A percentile compares a stretch with the other conserved stretches of the same genome.
phyloP scores from a whole-genome alignment of 2,329 filamentous ascomycete species.

The Ophiostoma pallidulum region DNA sequence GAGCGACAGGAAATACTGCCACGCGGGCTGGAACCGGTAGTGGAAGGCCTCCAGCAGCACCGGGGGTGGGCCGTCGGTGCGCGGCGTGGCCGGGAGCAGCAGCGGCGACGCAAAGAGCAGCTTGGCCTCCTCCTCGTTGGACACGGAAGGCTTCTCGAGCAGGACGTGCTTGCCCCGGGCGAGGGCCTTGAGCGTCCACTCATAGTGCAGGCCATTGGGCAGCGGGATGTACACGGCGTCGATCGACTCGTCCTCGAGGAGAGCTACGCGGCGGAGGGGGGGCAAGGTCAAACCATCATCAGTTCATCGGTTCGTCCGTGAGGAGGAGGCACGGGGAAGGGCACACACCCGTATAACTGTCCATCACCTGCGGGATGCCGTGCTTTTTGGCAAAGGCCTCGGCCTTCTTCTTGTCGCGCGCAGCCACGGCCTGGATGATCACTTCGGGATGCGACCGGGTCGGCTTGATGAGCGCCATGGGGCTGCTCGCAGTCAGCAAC shows the following conservation, averaged over 20 bases:
- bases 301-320: not conserved
- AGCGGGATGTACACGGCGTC: constrained; percentile 44
- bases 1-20: constrained; percentile 31
- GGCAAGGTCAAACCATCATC: not conserved
- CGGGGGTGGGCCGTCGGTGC: constrained; percentile 23
- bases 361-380: constrained; percentile 39
- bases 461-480: constrained; percentile 36
- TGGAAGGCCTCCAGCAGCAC: constrained; percentile 46
- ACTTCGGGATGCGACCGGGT: constrained; percentile 45
- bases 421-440: constrained; percentile 42
- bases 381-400: constrained; percentile 41
- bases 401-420: constrained; percentile 38
- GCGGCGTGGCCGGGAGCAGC: constrained; percentile 20
- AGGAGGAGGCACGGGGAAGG: not conserved
- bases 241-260: constrained; percentile 28
- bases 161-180: constrained; percentile 44
- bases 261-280: not conserved
- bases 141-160: constrained; percentile 43
- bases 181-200: constrained; percentile 40
- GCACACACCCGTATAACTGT: constrained; percentile 38
- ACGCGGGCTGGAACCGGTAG: constrained; percentile 40
- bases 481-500: not conserved
- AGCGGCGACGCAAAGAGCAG: constrained; percentile 33
- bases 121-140: constrained; percentile 35
- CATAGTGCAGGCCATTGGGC: constrained; percentile 31